Evolutionary conservation across 1,284 basidiomycete species (phyloP), one percentile per base, ranked within the genome.

Genomic region (Cerioporus squamosus): DNA sequence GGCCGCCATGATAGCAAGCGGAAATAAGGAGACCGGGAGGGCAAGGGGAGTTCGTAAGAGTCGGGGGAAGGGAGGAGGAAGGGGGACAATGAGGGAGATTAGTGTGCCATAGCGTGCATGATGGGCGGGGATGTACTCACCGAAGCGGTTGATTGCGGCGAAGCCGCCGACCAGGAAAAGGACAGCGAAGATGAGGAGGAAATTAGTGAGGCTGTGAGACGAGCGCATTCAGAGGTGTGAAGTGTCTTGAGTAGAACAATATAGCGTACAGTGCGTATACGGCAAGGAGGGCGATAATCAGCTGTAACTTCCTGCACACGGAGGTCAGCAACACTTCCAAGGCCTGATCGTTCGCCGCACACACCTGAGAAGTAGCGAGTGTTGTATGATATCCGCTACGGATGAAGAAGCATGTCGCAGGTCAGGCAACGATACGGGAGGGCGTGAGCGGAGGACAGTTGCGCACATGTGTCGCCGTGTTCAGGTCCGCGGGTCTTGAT

Each of bases 151-250:
- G 79, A 98, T 97, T 44, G 86, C 85, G 33, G 87, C 76, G 77
- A 98, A 98, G 2, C 97, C 97, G 47, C 94, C 93, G 63, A 95
- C 87, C 66, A 99, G 87, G 82, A 98, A 95, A 38, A 79, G 83
- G 61, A 98, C 80, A 4, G 96, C 87, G 68, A 97, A 80, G 62
- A 98, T 83, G 45, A 99, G 87, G 40, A 87, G 74, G 7, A 84
- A 84, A 75, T 93, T 95, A 61, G 91, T 94, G 68, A 98, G 74
- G 43, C 81, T 82, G 62, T 10, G 14, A 10, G 33, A 10, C 5
- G 33, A 36, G 33, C 8, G 33, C 33, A 10, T 10, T 36, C 3
- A 36, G 33, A 12, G 9, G 8, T 36, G 8, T 36, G 33, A 12
- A 15, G 12, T 36, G 33, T 15, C 6, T 10, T 15, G 14, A n/a